These are phyloP conservation scores for Francoa sonchifolia DNA, from an alignment of 441 rosid species.

Conservation along the genomic window DNA sequence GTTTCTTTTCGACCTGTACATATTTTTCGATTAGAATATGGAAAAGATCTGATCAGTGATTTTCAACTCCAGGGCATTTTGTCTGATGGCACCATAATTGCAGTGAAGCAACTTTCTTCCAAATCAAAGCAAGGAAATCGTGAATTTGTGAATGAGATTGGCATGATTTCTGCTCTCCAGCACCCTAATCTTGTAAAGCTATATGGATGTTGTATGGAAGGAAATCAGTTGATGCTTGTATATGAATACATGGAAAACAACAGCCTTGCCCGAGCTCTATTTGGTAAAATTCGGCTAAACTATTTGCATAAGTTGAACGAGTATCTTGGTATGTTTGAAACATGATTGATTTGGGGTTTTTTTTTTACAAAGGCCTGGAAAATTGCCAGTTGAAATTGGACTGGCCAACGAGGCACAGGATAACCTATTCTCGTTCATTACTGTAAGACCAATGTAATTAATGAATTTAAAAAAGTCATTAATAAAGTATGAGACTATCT, in stretches of 20 bases:
- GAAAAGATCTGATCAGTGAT: too few relatives aligned
- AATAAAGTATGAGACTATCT: too few relatives aligned
- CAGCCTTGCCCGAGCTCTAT: constrained; percentile 63
- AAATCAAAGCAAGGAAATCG: constrained; percentile 68
- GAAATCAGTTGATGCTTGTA: constrained; percentile 52
- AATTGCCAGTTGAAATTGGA: constrained; percentile 20
- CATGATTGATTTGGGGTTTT: neutral
- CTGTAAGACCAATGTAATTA: too few relatives aligned
- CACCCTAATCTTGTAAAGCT: constrained; percentile 89
- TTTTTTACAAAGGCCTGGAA: constrained; percentile 15
- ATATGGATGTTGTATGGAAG: constrained; percentile 77
- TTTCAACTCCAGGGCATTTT: constrained; percentile 39
- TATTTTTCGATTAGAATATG: too few relatives aligned
- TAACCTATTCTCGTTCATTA: too few relatives aligned
- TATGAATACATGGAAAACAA: constrained; percentile 73
- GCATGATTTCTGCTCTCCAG: constrained; percentile 80
- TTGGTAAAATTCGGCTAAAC: too few relatives aligned
- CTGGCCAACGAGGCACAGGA: constrained; percentile 32
- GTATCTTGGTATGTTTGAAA: neutral
- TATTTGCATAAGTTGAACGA: too few relatives aligned
- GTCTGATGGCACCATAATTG: constrained; percentile 57
- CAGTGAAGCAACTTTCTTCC: constrained; percentile 63
- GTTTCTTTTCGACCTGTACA: too few relatives aligned
- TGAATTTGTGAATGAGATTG: constrained; percentile 55
- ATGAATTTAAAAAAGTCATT: too few relatives aligned